These are phyloP conservation scores for Acaromyces ingoldii DNA, from an alignment of 1,284 basidiomycete species.

Conservation along the genomic window DNA sequence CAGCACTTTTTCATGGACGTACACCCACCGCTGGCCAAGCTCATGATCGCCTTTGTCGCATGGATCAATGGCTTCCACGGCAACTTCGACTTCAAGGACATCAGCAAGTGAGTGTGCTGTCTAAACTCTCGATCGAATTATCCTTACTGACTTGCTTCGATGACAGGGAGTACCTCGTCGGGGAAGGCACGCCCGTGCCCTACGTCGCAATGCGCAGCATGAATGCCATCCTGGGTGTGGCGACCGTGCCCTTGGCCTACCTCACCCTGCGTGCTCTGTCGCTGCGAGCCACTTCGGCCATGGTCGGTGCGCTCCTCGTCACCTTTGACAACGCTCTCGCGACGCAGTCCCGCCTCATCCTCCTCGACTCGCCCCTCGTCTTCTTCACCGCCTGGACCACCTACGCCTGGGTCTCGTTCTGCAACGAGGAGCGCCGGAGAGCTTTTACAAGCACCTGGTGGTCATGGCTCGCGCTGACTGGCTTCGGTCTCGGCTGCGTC, in stretches of 20 bases:
- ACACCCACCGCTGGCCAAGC: slow-evolving; percentile 92
- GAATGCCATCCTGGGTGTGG: slow-evolving; percentile 81
- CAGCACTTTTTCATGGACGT: slow-evolving; percentile 90
- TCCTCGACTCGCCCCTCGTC: slow-evolving; percentile 92
- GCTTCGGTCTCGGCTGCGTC: slow-evolving; percentile 82
- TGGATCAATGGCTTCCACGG: slow-evolving; percentile 88
- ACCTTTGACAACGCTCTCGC: slow-evolving; percentile 94
- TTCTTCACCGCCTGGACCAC: slow-evolving; percentile 92
- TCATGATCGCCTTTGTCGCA: slow-evolving; percentile 84
- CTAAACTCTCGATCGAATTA: too few relatives aligned
- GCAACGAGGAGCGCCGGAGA: slow-evolving; percentile 70
- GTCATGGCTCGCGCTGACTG: slow-evolving; percentile 83
- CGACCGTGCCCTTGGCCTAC: slow-evolving; percentile 79
- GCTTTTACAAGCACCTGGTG: slow-evolving; percentile 85
- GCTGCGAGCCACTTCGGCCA: slow-evolving; percentile 73
- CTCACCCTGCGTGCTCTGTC: slow-evolving; percentile 87
- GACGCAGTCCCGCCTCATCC: slow-evolving; percentile 91
- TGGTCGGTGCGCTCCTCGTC: slow-evolving; percentile 82
- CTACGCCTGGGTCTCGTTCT: slow-evolving; percentile 84
- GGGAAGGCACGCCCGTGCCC: slow-evolving; percentile 61
- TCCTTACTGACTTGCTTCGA: too few relatives aligned
- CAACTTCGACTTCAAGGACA: slow-evolving; percentile 92
- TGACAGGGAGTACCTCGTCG: slow-evolving; percentile 43
- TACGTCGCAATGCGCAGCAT: slow-evolving; percentile 94
- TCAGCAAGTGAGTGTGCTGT: slow-evolving; percentile 79